A percentile compares a stretch with the other conserved stretches of the same genome.
phyloP scores from a whole-genome alignment of 441 rosid genomes.

The Mallotus repandus region DNA sequence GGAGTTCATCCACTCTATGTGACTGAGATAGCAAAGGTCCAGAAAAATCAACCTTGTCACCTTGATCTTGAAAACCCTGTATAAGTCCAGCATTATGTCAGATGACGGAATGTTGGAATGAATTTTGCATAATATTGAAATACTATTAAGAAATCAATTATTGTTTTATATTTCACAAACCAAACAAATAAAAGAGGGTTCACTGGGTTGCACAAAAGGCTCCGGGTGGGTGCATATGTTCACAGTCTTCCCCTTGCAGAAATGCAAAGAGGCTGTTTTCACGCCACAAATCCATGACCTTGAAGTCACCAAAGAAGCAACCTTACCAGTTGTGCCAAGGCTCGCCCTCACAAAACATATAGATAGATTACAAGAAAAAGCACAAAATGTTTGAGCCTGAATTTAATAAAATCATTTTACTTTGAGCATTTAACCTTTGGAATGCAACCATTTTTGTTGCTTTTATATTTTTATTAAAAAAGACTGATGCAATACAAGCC shows the following conservation, averaged over 20 bases:
- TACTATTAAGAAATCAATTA: neutral
- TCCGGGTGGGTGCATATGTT: no score
- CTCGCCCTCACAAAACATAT: no score
- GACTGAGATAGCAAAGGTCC: constrained; percentile 82
- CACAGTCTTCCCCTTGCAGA: no score
- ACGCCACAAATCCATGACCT: no score
- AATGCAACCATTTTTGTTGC: neutral
- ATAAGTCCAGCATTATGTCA: constrained; percentile 25
- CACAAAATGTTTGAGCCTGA: no score
- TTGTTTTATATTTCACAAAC: no score
- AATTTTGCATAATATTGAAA: neutral
- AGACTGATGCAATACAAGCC: constrained; percentile 8
- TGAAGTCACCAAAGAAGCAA: no score
- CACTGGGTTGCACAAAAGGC: no score
- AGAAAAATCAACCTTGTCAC: constrained; percentile 77
- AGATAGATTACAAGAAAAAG: no score
- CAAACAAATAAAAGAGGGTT: no score
- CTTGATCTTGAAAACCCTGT: constrained; percentile 63
- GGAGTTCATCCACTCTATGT: constrained; percentile 72
- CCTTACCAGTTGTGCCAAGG: no score
- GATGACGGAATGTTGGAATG: neutral
- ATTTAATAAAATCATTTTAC: neutral
- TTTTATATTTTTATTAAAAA: neutral
- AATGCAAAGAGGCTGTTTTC: no score
- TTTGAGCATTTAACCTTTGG: neutral